Conservation (phyloP, 2,329 filamentous ascomycete genomes). For the Volutella citrinella region DNA sequence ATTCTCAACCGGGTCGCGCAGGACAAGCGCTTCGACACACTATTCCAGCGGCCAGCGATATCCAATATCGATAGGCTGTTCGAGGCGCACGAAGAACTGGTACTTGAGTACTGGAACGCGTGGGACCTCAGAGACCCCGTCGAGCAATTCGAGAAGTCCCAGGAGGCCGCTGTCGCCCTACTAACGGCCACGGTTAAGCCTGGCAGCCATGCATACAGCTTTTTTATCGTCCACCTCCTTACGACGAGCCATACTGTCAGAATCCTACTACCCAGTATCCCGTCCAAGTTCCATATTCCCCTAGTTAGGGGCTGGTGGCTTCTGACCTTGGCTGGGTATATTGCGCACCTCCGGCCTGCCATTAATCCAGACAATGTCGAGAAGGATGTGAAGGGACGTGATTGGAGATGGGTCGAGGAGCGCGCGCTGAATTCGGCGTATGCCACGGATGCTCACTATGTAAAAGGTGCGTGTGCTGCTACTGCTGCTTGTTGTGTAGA, state of each 20-base stretch:
- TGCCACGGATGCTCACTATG: slow-evolving; percentile 74
- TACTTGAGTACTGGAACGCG: slow-evolving; percentile 88
- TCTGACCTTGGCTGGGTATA: slow-evolving; percentile 73
- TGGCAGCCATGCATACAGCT: slow-evolving; percentile 69
- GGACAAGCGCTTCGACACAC: slow-evolving; percentile 67
- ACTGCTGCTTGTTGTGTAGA: slow-evolving; percentile 15
- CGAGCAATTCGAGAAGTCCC: slow-evolving; percentile 70
- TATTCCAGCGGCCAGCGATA: slow-evolving; percentile 57
- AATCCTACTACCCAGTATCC: slow-evolving; percentile 77
- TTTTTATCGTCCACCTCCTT: slow-evolving; percentile 78
- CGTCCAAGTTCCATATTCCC: slow-evolving; percentile 66
- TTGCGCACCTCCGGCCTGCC: slow-evolving; percentile 69
- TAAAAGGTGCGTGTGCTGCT: slow-evolving; percentile 83
- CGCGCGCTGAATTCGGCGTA: slow-evolving; percentile 67
- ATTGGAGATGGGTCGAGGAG: slow-evolving; percentile 75
- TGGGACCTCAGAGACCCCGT: slow-evolving; percentile 71
- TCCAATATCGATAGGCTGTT: slow-evolving; percentile 69
- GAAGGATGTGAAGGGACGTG: slow-evolving; percentile 56
- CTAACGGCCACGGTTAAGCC: slow-evolving; percentile 58
- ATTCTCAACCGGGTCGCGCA: slow-evolving; percentile 66
- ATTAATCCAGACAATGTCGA: slow-evolving; percentile 64
- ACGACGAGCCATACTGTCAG: slow-evolving; percentile 86
- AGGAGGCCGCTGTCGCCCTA: slow-evolving; percentile 59
- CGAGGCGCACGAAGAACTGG: slow-evolving; percentile 61
- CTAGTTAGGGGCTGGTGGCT: slow-evolving; percentile 90